These are phyloP conservation scores for Mucor mucedo DNA, from an alignment of 371 early-diverging fungal species.

Conservation along the genomic window DNA sequence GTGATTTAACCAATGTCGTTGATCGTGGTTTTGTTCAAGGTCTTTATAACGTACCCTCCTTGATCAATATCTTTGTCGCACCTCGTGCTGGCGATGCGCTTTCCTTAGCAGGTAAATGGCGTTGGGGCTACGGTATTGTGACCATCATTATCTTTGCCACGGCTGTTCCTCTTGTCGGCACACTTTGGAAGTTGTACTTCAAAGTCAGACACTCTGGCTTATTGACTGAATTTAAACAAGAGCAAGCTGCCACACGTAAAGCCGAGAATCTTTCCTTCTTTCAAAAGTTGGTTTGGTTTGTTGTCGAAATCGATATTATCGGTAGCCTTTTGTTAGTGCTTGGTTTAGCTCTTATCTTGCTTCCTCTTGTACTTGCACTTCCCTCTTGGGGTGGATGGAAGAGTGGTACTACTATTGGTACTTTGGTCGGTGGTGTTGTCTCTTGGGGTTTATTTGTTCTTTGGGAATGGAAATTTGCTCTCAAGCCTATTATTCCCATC, in stretches of 20 bases:
- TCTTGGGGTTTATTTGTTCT: constrained; percentile 36
- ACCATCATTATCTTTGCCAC: constrained; percentile 22
- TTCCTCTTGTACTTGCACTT: constrained; percentile 51
- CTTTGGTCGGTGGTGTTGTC: constrained; percentile 29
- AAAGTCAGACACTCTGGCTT: constrained; percentile 22
- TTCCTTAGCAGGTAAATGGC: constrained; percentile 22
- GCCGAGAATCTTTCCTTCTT: background rate
- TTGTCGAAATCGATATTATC: constrained; percentile 50
- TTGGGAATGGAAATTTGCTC: constrained; percentile 55
- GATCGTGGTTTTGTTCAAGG: constrained; percentile 44
- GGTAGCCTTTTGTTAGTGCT: constrained; percentile 48
- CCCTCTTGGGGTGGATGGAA: constrained; percentile 51
- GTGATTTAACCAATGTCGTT: constrained; percentile 41
- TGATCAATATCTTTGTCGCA: constrained; percentile 39
- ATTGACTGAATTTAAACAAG: constrained; percentile 12
- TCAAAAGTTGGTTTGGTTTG: constrained; percentile 31
- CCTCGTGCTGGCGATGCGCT: constrained; percentile 27
- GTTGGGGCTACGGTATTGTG: constrained; percentile 34
- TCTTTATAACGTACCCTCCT: constrained; percentile 35
- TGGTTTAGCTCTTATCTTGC: constrained; percentile 43
- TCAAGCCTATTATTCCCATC: constrained; percentile 53
- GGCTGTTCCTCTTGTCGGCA: constrained; percentile 23
- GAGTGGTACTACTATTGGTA: constrained; percentile 26
- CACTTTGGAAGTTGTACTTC: constrained; percentile 22
- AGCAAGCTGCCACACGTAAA: constrained; percentile 3